Conservation (phyloP, 208 protist genomes). For the Leishmania turanica region DNA sequence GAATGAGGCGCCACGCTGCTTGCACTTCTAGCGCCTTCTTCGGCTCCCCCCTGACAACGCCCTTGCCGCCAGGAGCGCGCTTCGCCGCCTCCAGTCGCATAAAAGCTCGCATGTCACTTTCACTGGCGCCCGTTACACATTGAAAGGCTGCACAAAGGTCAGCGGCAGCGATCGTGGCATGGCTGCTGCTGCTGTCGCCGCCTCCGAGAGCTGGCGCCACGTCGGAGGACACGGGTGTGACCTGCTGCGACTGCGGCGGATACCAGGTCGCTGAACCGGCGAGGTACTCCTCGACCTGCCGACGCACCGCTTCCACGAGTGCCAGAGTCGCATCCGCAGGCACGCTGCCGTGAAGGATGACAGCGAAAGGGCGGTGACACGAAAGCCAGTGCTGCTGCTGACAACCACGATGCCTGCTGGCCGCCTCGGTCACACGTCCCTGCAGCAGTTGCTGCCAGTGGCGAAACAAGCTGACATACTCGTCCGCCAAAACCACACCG, state of each 20-base stretch:
- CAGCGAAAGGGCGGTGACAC: background rate
- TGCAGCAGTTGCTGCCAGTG: slow-evolving; percentile 12
- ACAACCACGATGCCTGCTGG: background rate
- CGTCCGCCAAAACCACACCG: background rate
- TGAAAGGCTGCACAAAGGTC: slow-evolving; percentile 12
- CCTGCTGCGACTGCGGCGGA: background rate
- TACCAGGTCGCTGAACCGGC: slow-evolving; percentile 11
- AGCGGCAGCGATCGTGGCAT: slow-evolving; percentile 6
- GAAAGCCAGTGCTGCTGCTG: background rate
- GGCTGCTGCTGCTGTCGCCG: background rate
- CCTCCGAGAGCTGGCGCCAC: background rate
- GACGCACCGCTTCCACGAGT: slow-evolving; percentile 1
- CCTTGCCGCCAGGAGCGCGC: slow-evolving; percentile 3
- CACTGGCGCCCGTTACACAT: slow-evolving; percentile 11
- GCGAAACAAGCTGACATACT: background rate
- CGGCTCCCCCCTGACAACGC: background rate
- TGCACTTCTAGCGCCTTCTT: background rate
- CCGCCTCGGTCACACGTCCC: background rate
- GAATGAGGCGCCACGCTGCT: background rate
- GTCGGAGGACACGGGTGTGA: background rate
- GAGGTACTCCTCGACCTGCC: slow-evolving; percentile 13
- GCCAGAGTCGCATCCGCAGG: background rate
- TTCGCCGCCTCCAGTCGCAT: slow-evolving; percentile 26
- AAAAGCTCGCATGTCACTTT: slow-evolving; percentile 17
- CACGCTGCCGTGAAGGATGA: slow-evolving; percentile 1